phyloP scores from a whole-genome alignment of 2,329 filamentous ascomycete species.

The Cladosporium halotolerans region DNA sequence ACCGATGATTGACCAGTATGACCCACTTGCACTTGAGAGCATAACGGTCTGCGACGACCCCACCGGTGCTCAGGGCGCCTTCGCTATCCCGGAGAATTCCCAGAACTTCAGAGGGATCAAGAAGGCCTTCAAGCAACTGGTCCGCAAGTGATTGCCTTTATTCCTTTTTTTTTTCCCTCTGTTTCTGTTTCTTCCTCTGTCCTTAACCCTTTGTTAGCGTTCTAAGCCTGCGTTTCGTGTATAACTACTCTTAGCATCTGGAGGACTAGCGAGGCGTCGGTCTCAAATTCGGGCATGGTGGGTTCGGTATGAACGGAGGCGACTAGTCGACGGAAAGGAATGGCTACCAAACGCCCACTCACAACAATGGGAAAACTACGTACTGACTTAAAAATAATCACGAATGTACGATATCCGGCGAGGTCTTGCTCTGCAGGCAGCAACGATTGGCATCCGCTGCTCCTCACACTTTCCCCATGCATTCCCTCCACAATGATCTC shows the following conservation, averaged over 20 bases:
- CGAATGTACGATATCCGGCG: too few relatives aligned
- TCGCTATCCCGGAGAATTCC: slow-evolving; percentile 30
- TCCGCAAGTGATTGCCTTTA: background rate
- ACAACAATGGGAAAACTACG: too few relatives aligned
- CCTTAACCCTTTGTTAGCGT: background rate
- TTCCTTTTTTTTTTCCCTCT: background rate
- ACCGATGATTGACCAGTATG: slow-evolving; percentile 43
- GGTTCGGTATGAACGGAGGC: too few relatives aligned
- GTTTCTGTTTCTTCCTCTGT: background rate
- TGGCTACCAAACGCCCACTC: too few relatives aligned
- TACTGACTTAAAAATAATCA: too few relatives aligned
- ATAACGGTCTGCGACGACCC: slow-evolving; percentile 37
- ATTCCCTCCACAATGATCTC: too few relatives aligned
- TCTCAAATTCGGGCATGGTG: background rate
- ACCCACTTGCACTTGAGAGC: slow-evolving; percentile 51
- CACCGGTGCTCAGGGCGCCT: slow-evolving; percentile 37
- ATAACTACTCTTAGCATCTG: too few relatives aligned
- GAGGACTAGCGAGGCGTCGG: slow-evolving; percentile 2
- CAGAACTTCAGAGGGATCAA: slow-evolving; percentile 6
- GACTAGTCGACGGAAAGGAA: too few relatives aligned
- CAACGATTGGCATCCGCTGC: too few relatives aligned
- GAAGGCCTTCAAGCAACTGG: slow-evolving; percentile 5
- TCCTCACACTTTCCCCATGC: too few relatives aligned
- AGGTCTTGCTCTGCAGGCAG: too few relatives aligned
- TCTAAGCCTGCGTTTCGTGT: too few relatives aligned